Base-by-base conservation (phyloP, 495 filamentous ascomycete genomes). In the Emericellopsis terricola region DNA sequence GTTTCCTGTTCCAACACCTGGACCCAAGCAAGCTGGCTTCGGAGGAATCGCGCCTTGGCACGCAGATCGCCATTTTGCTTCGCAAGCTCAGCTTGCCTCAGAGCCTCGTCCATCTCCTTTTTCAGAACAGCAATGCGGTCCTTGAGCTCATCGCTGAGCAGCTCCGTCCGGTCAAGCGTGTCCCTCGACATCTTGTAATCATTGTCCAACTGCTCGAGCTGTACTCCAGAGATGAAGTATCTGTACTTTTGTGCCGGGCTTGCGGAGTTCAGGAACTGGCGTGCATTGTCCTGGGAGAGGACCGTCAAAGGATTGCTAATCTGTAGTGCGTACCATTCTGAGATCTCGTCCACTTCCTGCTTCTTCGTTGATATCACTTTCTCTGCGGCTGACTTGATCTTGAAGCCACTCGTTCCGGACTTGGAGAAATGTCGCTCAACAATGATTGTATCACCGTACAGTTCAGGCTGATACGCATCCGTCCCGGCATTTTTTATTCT, bases 281-380 rank as follows among this genome's bases (percentile, higher is more conserved):
- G 78, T 20, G 89, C 89, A 52, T 81, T 79, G 47, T 99, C 89
- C 53, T 99, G 89, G 2, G 87, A 93, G 18, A 99, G 69, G n/a
- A 94, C 78, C 41, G 91, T 99, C 59, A 99, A 78, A 0, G 89
- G 89, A 39, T 99, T 99, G 49, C 94, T 89, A 23, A 99, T 78
- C 50, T 96, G 89, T 10, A 99, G 65, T 21, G 78, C 77, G 49
- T 81, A 96, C 49, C 77, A 87, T 49, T 99, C 91, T 33, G 80
- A 76, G 28, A 99, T 84, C 28, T 89, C 76, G 38, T 94, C 86
- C n/a, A 99, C 63, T 41, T 96, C 85, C 7, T 64, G 61, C 48
- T 79, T 87, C 49, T 84, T 93, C 18, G 62, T 79, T 2, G 85
- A 93, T 20, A 93, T 62, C 18, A 77, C 65, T 34, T 74, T 73